These are phyloP conservation scores for Pseudocercospora crystallina DNA, from an alignment of 2,329 filamentous ascomycete species.

Conservation along the genomic window DNA sequence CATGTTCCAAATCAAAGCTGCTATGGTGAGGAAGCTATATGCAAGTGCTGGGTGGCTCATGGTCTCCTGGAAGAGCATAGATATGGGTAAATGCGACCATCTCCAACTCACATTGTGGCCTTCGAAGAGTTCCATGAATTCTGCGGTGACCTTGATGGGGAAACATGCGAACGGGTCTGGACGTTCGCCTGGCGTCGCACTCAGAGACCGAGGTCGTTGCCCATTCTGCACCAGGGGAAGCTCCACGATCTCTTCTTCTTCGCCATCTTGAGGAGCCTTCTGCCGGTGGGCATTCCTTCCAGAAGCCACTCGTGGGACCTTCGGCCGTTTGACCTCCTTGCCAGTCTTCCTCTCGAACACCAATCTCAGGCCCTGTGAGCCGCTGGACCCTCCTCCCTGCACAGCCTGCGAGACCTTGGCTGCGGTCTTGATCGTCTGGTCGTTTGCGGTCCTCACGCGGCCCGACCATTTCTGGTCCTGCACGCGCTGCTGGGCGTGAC, in stretches of 20 bases:
- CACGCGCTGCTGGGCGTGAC: conserved; percentile 22
- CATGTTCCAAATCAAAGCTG: conserved; percentile 16
- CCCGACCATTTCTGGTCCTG: conserved; percentile 20
- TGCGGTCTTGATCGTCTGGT: neutral
- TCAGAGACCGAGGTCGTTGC: conserved; percentile 8
- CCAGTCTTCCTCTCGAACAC: conserved; percentile 18
- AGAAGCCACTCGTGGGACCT: neutral
- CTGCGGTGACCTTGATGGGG: conserved; percentile 11
- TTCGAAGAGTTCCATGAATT: conserved; percentile 18
- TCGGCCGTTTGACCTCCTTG: conserved; percentile 10
- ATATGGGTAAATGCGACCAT: conserved; percentile 9
- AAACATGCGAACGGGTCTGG: conserved; percentile 21
- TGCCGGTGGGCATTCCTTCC: neutral
- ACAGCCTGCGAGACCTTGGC: neutral
- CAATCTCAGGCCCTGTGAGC: conserved; percentile 9
- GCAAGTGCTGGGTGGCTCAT: conserved; percentile 12
- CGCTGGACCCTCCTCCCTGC: neutral
- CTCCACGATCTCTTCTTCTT: conserved; percentile 5
- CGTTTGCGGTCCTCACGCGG: neutral
- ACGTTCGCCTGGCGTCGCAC: conserved; percentile 12
- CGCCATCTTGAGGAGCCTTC: conserved; percentile 1
- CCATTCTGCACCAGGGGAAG: too few relatives aligned
- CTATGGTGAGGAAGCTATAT: conserved; percentile 19
- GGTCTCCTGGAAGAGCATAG: conserved; percentile 14
- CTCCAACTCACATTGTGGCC: conserved; percentile 11